phyloP scores from a whole-genome alignment of 2,329 filamentous ascomycete genomes.

The Boeremia lycopersici region DNA sequence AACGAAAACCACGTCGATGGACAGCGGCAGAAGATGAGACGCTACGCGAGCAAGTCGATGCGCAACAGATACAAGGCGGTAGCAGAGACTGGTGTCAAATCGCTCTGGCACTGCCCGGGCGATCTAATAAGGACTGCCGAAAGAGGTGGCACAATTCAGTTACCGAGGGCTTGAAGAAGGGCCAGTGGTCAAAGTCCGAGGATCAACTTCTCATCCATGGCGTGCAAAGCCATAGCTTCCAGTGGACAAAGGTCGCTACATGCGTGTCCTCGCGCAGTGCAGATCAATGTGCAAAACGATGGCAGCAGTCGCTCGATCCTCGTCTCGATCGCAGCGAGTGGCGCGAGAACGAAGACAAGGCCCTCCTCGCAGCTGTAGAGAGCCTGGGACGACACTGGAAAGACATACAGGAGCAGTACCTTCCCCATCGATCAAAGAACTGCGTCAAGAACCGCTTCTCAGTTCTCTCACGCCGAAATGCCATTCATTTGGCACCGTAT shows the following conservation, averaged over 20 bases:
- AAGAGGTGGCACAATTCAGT: constrained; percentile 53
- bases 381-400: constrained; percentile 48
- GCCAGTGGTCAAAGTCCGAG: constrained; percentile 49
- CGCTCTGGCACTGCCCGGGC: constrained; percentile 45
- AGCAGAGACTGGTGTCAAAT: constrained; percentile 41
- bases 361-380: constrained; percentile 7
- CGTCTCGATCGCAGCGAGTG: constrained; percentile 49
- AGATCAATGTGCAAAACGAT: constrained; percentile 56
- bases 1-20: constrained; percentile 21
- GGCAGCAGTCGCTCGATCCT: constrained; percentile 54
- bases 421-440: constrained; percentile 47
- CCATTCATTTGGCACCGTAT: neutral
- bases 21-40: constrained; percentile 31
- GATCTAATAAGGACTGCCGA: constrained; percentile 54
- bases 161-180: constrained; percentile 49
- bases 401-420: constrained; percentile 43
- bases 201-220: constrained; percentile 42
- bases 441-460: constrained; percentile 48
- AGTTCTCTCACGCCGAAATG: constrained; percentile 8
- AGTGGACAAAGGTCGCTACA: constrained; percentile 52
- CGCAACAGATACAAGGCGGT: constrained; percentile 19
- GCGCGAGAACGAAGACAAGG: constrained; percentile 44
- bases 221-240: constrained; percentile 46
- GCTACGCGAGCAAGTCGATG: constrained; percentile 33
- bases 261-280: constrained; percentile 48